These are phyloP conservation scores for Casuarina cunninghamiana DNA, from an alignment of 306 rosid genomes.

Conservation along the genomic window DNA sequence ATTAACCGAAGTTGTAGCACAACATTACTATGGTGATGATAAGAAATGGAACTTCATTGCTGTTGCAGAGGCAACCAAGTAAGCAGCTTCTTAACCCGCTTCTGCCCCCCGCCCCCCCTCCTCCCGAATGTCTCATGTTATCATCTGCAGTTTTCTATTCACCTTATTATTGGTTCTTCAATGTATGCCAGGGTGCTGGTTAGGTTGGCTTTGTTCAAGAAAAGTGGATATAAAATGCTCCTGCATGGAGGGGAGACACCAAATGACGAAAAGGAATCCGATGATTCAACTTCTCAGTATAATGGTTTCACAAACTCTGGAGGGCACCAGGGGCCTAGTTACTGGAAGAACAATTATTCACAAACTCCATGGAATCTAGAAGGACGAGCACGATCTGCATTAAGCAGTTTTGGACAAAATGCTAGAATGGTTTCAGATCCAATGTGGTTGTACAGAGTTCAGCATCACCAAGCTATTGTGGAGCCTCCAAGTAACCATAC, in stretches of 20 bases:
- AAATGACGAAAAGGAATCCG: conserved; percentile 42
- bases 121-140: neutral
- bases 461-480: conserved; percentile 60
- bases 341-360: conserved; percentile 39
- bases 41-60: conserved; percentile 95
- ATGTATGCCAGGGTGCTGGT: conserved; percentile 67
- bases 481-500: conserved; percentile 53
- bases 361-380: conserved; percentile 61
- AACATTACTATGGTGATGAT: conserved; percentile 82
- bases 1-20: conserved; percentile 84
- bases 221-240: conserved; percentile 89
- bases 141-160: conserved; percentile 27
- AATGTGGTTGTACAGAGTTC: conserved; percentile 51
- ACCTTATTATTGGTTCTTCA: conserved; percentile 24
- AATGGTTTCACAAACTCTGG: conserved; percentile 35
- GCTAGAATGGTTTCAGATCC: conserved; percentile 68
- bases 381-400: conserved; percentile 87
- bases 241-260: conserved; percentile 77
- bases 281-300: conserved; percentile 41
- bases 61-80: conserved; percentile 82
- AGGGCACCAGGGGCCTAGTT: conserved; percentile 38
- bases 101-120: no score
- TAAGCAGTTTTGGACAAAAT: conserved; percentile 75
- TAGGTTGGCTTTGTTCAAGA: conserved; percentile 76
- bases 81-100: conserved; percentile 26